These are phyloP conservation scores for Exophiala bonariae DNA, from an alignment of 2,329 filamentous ascomycete genomes.

Conservation along the genomic window DNA sequence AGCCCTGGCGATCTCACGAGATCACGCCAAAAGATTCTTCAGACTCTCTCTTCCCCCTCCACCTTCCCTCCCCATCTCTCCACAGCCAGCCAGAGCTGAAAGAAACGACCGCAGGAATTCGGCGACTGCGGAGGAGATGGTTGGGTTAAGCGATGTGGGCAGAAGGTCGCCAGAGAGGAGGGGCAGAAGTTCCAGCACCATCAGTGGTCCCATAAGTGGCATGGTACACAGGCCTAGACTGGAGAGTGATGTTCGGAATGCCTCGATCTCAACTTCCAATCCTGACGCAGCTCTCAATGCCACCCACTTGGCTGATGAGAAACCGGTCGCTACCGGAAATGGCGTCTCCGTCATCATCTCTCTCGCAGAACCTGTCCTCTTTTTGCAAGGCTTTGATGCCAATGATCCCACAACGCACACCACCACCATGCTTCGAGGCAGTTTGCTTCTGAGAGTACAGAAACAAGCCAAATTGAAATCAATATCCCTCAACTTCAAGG, in stretches of 20 bases:
- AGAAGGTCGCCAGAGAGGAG: slow-evolving; percentile 22
- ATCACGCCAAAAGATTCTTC: slow-evolving; percentile 49
- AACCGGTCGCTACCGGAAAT: slow-evolving; percentile 49
- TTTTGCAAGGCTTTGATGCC: slow-evolving; percentile 50
- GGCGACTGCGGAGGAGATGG: slow-evolving; percentile 32
- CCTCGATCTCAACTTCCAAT: slow-evolving; percentile 19
- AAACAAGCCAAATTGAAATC: slow-evolving; percentile 94
- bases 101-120: slow-evolving; percentile 38
- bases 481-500: slow-evolving; percentile 81
- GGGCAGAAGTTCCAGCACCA: slow-evolving; percentile 24
- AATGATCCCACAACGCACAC: slow-evolving; percentile 58
- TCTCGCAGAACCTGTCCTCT: slow-evolving; percentile 49
- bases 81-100: slow-evolving; percentile 33
- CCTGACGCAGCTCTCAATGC: slow-evolving; percentile 33
- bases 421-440: slow-evolving; percentile 83
- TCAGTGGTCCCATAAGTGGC: slow-evolving; percentile 29
- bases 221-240: slow-evolving; percentile 29
- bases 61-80: slow-evolving; percentile 28
- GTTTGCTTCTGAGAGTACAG: slow-evolving; percentile 75
- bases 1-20: slow-evolving; percentile 43
- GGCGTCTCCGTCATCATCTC: slow-evolving; percentile 48
- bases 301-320: slow-evolving; percentile 44
- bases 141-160: slow-evolving; percentile 22
- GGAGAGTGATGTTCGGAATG: slow-evolving; percentile 25
- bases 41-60: slow-evolving; percentile 38